Evolutionary conservation across 768 basidiomycete genomes (phyloP).

Genomic region (Cystobasidiopsis lactophilus): DNA sequence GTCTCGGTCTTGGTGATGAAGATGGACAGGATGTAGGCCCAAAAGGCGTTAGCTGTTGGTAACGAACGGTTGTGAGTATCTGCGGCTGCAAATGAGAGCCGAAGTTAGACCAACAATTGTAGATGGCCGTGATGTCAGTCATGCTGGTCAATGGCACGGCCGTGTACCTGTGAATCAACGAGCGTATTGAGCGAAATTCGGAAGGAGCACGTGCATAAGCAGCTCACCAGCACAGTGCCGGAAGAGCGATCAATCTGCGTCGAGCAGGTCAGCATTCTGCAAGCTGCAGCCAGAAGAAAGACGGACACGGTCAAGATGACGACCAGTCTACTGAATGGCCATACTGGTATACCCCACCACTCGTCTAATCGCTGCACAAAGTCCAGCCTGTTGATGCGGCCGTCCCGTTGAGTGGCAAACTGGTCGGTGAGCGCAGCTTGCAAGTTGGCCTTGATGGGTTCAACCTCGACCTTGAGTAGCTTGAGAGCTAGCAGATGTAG

Average conservation of each 20-base stretch:
- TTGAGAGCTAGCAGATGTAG: conserved; percentile 54
- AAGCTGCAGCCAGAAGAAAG: too few species aligned
- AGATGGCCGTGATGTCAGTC: conserved; percentile 64
- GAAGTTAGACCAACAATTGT: conserved; percentile 37
- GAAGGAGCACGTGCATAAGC: conserved; percentile 37
- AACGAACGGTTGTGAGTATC: too few species aligned
- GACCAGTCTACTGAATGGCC: too few species aligned
- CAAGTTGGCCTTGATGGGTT: conserved; percentile 35
- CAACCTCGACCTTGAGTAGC: conserved; percentile 31
- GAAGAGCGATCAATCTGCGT: conserved; percentile 18
- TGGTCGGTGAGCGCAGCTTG: conserved; percentile 28
- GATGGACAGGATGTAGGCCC: conserved; percentile 61
- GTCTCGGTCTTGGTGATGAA: conserved; percentile 30
- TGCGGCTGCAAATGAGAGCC: too few species aligned
- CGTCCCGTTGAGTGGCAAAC: conserved; percentile 19
- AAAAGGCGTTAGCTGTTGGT: conserved; percentile 49
- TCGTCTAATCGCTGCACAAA: conserved; percentile 6
- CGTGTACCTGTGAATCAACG: conserved; percentile 44
- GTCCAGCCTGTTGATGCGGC: background rate
- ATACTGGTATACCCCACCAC: background rate
- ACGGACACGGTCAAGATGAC: conserved; percentile 23
- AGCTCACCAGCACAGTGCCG: conserved; percentile 39
- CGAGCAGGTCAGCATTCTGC: too few species aligned
- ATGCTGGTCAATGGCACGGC: conserved; percentile 53
- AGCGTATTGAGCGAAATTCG: background rate